Percentiles rank a stretch among this genome's conserved stretches.
Evolutionary conservation across 768 basidiomycete genomes (phyloP).

Genomic region (Auricularia heimuer): DNA sequence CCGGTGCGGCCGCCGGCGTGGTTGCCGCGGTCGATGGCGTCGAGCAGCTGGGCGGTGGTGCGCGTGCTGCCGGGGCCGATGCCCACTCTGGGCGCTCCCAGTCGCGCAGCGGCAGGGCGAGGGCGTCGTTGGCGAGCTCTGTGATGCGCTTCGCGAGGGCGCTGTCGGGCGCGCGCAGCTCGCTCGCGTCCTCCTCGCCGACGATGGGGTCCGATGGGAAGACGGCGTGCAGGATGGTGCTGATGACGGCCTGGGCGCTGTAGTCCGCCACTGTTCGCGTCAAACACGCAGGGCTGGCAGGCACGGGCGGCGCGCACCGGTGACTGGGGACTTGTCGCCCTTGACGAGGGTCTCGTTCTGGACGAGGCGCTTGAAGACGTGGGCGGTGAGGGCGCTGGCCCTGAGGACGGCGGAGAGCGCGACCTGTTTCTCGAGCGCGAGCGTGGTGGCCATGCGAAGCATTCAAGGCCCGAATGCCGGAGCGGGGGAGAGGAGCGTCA

Average conservation of each 20-base stretch:
- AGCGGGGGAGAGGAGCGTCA: no score
- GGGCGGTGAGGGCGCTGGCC: constrained; percentile 73
- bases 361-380: constrained; percentile 79
- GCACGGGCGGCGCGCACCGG: constrained; percentile 36
- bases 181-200: constrained; percentile 88
- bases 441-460: constrained; percentile 39
- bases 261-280: constrained; percentile 71
- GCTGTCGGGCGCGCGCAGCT: constrained; percentile 46
- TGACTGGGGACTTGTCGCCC: constrained; percentile 86
- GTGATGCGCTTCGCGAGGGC: constrained; percentile 54
- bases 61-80: constrained; percentile 48
- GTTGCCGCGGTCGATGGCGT: constrained; percentile 80
- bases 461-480: background rate
- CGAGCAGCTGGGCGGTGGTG: constrained; percentile 52
- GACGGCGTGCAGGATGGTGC: constrained; percentile 59
- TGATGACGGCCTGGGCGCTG: constrained; percentile 87
- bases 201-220: constrained; percentile 86
- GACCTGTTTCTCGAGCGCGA: constrained; percentile 63
- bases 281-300: background rate
- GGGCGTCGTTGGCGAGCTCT: constrained; percentile 70
- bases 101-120: constrained; percentile 41
- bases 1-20: constrained; percentile 62
- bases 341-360: constrained; percentile 82
- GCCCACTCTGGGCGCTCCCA: constrained; percentile 60
- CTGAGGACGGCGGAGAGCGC: constrained; percentile 81